phyloP scores from a whole-genome alignment of 169 alveolate genomes.

The Ichthyophthirius multifiliis region DNA sequence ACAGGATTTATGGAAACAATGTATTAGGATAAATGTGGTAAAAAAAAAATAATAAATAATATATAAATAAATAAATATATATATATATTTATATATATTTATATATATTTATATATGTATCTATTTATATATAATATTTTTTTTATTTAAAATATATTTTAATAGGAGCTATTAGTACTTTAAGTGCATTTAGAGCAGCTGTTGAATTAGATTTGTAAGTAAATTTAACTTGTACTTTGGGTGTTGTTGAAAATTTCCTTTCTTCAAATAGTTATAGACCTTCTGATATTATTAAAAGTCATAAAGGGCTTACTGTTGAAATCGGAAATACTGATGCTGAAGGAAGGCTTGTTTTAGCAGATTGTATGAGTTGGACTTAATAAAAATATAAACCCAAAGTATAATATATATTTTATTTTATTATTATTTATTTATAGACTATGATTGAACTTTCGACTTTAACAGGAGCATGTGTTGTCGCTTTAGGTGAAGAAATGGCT shows the following conservation, averaged over 20 bases:
- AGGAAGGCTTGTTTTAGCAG: conserved; percentile 75
- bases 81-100: too few relatives aligned
- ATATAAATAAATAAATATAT: too few relatives aligned
- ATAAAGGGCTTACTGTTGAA: conserved; percentile 68
- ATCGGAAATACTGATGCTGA: conserved; percentile 79
- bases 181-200: conserved; percentile 61
- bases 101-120: too few relatives aligned
- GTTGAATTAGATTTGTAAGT: conserved; percentile 45
- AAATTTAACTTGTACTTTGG: conserved; percentile 60
- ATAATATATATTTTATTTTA: neutral
- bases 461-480: conserved; percentile 73
- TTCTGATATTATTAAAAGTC: conserved; percentile 50
- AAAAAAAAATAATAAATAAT: too few relatives aligned
- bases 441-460: conserved; percentile 65
- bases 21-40: conserved; percentile 65
- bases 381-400: conserved; percentile 39
- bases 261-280: conserved; percentile 57
- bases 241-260: conserved; percentile 68
- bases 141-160: neutral
- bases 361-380: conserved; percentile 57
- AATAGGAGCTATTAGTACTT: conserved; percentile 51
- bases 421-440: neutral
- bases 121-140: too few relatives aligned
- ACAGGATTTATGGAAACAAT: conserved; percentile 66
- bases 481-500: conserved; percentile 63